These are phyloP conservation scores for Neofusicoccum laricinum DNA, from an alignment of 2,329 filamentous ascomycete genomes.

Conservation along the genomic window DNA sequence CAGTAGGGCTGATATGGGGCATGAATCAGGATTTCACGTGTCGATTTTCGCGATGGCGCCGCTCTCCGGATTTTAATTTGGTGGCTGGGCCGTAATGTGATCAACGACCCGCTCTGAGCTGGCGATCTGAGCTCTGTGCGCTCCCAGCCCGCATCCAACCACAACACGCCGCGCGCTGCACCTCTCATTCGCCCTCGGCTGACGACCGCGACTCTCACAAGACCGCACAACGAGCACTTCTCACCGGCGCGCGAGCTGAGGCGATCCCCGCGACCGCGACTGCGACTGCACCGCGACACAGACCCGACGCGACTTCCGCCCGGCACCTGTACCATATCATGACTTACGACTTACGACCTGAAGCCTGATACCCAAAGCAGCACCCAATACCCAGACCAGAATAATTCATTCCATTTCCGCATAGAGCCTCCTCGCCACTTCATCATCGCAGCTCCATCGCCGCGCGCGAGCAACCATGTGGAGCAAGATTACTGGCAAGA, in stretches of 20 bases:
- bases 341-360: constrained; percentile 20
- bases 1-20: background rate
- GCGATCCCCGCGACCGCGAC: background rate
- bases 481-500: constrained; percentile 35
- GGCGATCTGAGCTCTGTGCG: constrained; percentile 10
- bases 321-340: constrained; percentile 25
- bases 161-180: constrained; percentile 12
- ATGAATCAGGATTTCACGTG: constrained; percentile 4
- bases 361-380: constrained; percentile 28
- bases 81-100: constrained; percentile 4
- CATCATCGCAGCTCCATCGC: background rate
- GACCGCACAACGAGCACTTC: constrained; percentile 2
- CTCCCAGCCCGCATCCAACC: constrained; percentile 9
- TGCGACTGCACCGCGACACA: background rate
- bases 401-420: constrained; percentile 11
- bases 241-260: constrained; percentile 10
- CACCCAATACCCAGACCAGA: constrained; percentile 17
- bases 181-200: constrained; percentile 15
- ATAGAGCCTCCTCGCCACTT: background rate
- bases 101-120: background rate
- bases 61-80: constrained; percentile 15
- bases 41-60: constrained; percentile 5
- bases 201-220: background rate
- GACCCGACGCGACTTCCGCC: background rate
- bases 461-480: constrained; percentile 32